A percentile compares a stretch with the other conserved stretches of the same genome.
Conservation (phyloP, 495 filamentous ascomycete species). For the Staphylotrichum longicolle region DNA sequence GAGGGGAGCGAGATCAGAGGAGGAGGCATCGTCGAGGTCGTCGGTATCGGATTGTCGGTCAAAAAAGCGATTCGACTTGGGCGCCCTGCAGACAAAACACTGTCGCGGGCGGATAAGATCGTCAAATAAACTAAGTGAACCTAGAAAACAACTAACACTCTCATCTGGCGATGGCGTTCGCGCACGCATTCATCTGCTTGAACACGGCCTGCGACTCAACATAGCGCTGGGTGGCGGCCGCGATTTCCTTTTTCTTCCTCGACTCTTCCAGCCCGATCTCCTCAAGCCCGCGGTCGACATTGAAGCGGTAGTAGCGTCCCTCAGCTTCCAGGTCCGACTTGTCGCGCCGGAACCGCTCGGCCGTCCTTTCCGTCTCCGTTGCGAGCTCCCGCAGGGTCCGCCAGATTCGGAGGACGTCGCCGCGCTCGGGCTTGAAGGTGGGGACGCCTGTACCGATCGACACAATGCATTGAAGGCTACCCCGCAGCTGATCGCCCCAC, state of each 20-base stretch:
- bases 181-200: slow-evolving; percentile 40
- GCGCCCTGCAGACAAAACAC: too few species aligned
- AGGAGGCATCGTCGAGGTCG: too few species aligned
- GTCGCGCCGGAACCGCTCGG: slow-evolving; percentile 39
- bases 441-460: slow-evolving; percentile 49
- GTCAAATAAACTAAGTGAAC: too few species aligned
- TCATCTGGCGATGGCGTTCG: slow-evolving; percentile 10
- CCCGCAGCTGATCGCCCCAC: slow-evolving; percentile 38
- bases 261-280: slow-evolving; percentile 43
- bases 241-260: slow-evolving; percentile 39
- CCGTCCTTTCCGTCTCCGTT: slow-evolving; percentile 44
- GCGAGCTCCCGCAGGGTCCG: slow-evolving; percentile 34
- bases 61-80: too few species aligned
- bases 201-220: slow-evolving; percentile 38
- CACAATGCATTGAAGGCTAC: slow-evolving; percentile 42
- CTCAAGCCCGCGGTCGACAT: slow-evolving; percentile 45
- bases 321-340: slow-evolving; percentile 38
- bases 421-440: slow-evolving; percentile 32
- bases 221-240: slow-evolving; percentile 42
- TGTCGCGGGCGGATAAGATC: too few species aligned
- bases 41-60: too few species aligned
- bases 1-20: too few species aligned
- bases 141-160: too few species aligned
- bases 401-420: slow-evolving; percentile 32
- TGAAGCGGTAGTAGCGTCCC: slow-evolving; percentile 46